Base-by-base conservation (phyloP, 495 filamentous ascomycete genomes). In the Bacidia rubella region DNA sequence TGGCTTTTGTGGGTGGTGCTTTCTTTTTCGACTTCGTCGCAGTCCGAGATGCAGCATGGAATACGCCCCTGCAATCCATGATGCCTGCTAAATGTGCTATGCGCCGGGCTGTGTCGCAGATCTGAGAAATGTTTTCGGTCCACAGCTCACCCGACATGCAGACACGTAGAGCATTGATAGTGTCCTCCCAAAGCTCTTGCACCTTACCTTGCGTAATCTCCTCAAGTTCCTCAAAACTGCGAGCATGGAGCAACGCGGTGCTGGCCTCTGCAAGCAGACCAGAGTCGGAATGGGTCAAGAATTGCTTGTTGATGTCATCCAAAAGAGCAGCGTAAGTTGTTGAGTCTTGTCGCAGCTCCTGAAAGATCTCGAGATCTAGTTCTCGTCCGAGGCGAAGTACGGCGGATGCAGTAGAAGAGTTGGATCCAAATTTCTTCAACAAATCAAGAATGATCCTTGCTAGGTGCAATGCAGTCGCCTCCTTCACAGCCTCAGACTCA, bases 231-330 rank as follows among this genome's bases (percentile, higher is more conserved):
- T 90, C 87, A 50, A 85, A 90, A 53, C 76, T 81, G 50, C 83
- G 82, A 11, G 90, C 88, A 62, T 95, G 90, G 20, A 94, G 65
- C 26, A 98, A 76, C 12, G 88, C 87, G 12, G 80, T 73, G 12
- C 81, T 83, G 21, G 87, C 89, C 65, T 95, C 88, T 4, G 78
- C 76, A n/a, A 98, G 70, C 5, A 98, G 89, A 38, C 78, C 76
- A 46, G 85, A 79, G 57, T 94, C 84, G 3, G 85, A 85, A 60
- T 98, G 92, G 0, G 87, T 81, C 44, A 90, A 77, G 66, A 97
- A 97, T 61, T 97, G 92, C 54, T 83, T 85, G 57, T 86, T 87
- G 60, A 97, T 90, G 57, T 97, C 90, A 56, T 94, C 92, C 1
- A 98, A 72, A 20, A 97, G 68, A 12, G 87, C 78, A 0, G 76